Base-by-base conservation (phyloP, 495 filamentous ascomycete genomes). In the Gamarada debralockiae region DNA sequence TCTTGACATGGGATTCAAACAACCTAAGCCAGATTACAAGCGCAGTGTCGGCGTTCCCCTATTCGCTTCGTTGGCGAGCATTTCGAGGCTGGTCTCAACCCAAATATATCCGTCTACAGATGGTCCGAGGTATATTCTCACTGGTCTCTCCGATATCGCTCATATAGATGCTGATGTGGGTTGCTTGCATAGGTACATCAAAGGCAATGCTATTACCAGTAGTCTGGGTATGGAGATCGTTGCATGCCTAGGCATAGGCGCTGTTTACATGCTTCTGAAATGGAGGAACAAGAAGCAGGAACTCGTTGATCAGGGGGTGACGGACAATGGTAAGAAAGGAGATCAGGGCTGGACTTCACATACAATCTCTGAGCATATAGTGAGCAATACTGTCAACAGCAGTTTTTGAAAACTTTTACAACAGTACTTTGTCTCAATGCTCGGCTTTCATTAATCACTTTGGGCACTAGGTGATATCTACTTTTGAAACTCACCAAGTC, bases 201-300 rank as follows among this genome's bases (percentile, higher is more conserved):
- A 46, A 41, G 62, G 62, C 21, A 62, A 65, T 50, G 52, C 48
- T 5, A 24, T 65, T 18, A n/a, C n/a, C n/a, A n/a, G n/a, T n/a
- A 55, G 43, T 1, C 34, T 42, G 0, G 62, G 59, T 7, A 9
- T 61, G 37, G 44, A 46, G 27, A 37, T 37, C 23, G 41, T 65
- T 13, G 59, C 62, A 1, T 2, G 15, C 1, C 12, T 51, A 31
- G 15, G 6, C 18, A 23, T 49, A 13, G 25, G 27, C n/a, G 25
- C 33, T 2, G 20, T 23, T 3, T 65, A 48, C 44, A 34, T 52
- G 12, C 20, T 62, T 27, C 62, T 65, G 1, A 23, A 43, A 25
- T 9, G 56, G 4, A 44, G 62, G 27, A 57, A 65, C 38, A 53
- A 56, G 43, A 65, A 64, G 51, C 54, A 22, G 27, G 55, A 55